Conservation (phyloP, 2,329 filamentous ascomycete species). For the Metarhizium brunneum region DNA sequence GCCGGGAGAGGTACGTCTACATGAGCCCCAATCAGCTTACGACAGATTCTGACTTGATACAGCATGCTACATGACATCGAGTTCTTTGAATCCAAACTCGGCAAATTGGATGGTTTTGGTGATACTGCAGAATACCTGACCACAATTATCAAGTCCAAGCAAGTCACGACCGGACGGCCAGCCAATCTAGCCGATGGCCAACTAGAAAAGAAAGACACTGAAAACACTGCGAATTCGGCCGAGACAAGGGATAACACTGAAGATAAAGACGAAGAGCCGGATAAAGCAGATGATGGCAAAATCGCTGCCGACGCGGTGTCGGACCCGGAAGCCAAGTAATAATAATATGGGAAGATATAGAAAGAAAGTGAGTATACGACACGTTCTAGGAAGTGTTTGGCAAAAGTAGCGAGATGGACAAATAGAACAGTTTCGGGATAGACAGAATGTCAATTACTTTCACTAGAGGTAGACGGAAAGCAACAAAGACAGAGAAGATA, state of each 20-base stretch:
- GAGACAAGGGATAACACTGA: background rate
- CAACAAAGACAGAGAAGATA: too few relatives aligned
- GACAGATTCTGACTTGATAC: background rate
- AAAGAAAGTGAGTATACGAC: too few relatives aligned
- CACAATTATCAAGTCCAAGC: conserved; percentile 54
- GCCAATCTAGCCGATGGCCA: background rate
- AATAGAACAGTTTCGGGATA: too few relatives aligned
- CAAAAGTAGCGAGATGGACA: too few relatives aligned
- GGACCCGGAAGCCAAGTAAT: too few relatives aligned
- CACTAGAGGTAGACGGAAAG: too few relatives aligned
- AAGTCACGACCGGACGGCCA: conserved; percentile 17
- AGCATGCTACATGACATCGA: conserved; percentile 73
- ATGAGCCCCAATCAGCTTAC: background rate
- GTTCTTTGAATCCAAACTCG: conserved; percentile 59
- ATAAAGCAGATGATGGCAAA: background rate
- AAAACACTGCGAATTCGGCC: background rate
- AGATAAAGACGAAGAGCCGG: background rate
- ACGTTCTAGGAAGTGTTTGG: too few relatives aligned
- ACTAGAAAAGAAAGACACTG: background rate
- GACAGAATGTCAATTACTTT: too few relatives aligned
- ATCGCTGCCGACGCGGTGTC: too few relatives aligned
- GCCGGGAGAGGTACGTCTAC: conserved; percentile 57
- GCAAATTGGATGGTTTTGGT: conserved; percentile 70
- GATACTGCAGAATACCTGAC: conserved; percentile 63
- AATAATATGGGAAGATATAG: too few relatives aligned